Conservation (phyloP, 1,139 yeast genomes). For the Entelexis paramagnoliae region DNA sequence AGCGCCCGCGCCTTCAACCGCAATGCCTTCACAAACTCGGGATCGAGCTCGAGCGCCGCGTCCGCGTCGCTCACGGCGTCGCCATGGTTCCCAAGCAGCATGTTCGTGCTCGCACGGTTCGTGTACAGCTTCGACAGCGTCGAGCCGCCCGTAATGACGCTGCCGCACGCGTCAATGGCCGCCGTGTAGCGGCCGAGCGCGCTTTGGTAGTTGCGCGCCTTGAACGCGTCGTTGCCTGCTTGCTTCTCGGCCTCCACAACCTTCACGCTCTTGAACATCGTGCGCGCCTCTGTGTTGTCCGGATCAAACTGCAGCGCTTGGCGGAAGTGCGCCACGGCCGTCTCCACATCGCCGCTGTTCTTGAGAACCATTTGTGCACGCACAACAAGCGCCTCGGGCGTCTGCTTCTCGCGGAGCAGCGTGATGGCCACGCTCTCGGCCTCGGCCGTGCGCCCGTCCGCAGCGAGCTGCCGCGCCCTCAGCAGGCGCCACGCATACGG, state of each 20-base stretch:
- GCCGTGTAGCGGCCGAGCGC: conserved; percentile 58
- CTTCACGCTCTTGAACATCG: conserved; percentile 29
- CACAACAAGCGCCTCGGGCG: conserved; percentile 35
- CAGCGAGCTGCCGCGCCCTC: conserved; percentile 29
- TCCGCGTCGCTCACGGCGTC: conserved; percentile 55
- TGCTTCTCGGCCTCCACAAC: conserved; percentile 35
- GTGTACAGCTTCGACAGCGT: conserved; percentile 53
- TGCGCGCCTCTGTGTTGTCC: conserved; percentile 33
- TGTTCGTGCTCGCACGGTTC: conserved; percentile 65
- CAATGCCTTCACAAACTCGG: conserved; percentile 34
- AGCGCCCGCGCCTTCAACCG: conserved; percentile 36
- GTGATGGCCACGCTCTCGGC: conserved; percentile 34
- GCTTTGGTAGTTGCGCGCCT: conserved; percentile 40
- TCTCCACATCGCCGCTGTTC: conserved; percentile 33
- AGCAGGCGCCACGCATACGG: conserved; percentile 34
- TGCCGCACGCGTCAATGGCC: conserved; percentile 49
- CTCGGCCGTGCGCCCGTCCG: conserved; percentile 30
- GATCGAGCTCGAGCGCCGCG: conserved; percentile 41
- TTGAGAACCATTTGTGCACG: conserved; percentile 33
- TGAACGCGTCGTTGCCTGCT: conserved; percentile 62
- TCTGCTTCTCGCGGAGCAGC: conserved; percentile 32
- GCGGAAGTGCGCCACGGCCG: conserved; percentile 34
- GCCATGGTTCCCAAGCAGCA: conserved; percentile 45
- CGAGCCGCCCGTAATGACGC: conserved; percentile 29
- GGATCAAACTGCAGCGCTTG: conserved; percentile 38